A percentile compares a stretch with the other conserved stretches of the same genome.
Conservation (phyloP, 1,284 basidiomycete species). For the Apiotrichum sp. region DNA sequence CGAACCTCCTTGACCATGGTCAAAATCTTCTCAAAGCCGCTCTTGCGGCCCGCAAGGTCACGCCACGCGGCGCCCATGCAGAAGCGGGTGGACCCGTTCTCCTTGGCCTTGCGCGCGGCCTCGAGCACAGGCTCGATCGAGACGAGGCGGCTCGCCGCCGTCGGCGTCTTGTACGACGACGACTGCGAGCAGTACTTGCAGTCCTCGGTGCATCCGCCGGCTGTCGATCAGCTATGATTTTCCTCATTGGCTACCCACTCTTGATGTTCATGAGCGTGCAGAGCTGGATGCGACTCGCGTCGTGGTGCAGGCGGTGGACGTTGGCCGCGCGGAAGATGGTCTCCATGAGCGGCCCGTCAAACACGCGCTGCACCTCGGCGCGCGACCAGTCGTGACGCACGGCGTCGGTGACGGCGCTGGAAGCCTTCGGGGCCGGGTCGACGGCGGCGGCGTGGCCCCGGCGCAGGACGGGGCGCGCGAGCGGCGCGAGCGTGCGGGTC, state of each 20-base stretch:
- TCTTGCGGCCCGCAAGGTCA: slow-evolving; percentile 86
- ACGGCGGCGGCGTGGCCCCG: slow-evolving; percentile 38
- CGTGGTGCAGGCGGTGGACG: slow-evolving; percentile 80
- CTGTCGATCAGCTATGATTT: slow-evolving; percentile 46
- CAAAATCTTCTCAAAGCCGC: slow-evolving; percentile 89
- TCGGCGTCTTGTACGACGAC: slow-evolving; percentile 80
- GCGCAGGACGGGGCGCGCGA: slow-evolving; percentile 13
- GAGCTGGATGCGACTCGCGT: slow-evolving; percentile 84
- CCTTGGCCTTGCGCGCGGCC: slow-evolving; percentile 87
- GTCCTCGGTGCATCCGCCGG: slow-evolving; percentile 92
- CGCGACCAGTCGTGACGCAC: slow-evolving; percentile 46
- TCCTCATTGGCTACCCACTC: slow-evolving; percentile 55
- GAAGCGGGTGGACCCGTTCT: slow-evolving; percentile 91
- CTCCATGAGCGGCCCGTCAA: slow-evolving; percentile 66
- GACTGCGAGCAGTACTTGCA: slow-evolving; percentile 99
- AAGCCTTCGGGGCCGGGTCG: slow-evolving; percentile 15
- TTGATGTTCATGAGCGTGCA: slow-evolving; percentile 99
- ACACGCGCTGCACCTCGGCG: slow-evolving; percentile 49
- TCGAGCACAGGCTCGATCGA: slow-evolving; percentile 86
- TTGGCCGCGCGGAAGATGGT: slow-evolving; percentile 70
- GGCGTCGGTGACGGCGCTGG: slow-evolving; percentile 22
- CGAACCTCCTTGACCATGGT: slow-evolving; percentile 81
- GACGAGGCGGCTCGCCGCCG: slow-evolving; percentile 81
- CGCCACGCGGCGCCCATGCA: slow-evolving; percentile 99
- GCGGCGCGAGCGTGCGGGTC: slow-evolving; percentile 7